Percentiles rank a stretch among this genome's conserved stretches.
phyloP scores from a whole-genome alignment of 2,329 filamentous ascomycete species.

The Metarhizium rileyi region DNA sequence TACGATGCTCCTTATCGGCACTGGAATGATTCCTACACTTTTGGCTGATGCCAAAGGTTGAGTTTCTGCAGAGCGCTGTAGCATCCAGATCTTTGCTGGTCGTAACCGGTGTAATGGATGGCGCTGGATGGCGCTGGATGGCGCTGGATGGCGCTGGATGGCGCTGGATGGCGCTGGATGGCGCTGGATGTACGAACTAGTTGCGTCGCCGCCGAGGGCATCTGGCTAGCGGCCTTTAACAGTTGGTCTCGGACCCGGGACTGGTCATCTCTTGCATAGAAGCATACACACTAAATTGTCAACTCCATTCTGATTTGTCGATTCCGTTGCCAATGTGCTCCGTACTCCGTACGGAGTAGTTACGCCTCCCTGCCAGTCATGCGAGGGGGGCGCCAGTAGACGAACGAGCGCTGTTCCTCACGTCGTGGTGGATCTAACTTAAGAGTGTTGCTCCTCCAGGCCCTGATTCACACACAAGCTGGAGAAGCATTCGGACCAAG shows the following conservation, averaged over 20 bases:
- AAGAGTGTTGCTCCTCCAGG: background rate
- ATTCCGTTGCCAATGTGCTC: background rate
- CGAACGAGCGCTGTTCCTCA: background rate
- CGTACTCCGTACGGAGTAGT: no score
- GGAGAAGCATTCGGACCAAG: no score
- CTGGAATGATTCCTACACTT: background rate
- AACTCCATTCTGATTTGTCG: background rate
- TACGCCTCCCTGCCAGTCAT: background rate
- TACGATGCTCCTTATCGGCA: background rate
- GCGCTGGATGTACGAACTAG: no score
- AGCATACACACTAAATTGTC: background rate
- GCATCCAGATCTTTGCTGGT: background rate
- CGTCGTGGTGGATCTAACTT: background rate
- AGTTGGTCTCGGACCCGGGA: background rate
- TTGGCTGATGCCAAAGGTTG: background rate
- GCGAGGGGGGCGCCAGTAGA: background rate
- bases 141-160: no score
- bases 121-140: no score
- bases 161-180: no score
- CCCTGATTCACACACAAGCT: no score
- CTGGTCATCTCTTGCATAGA: background rate
- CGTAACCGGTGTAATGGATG: background rate
- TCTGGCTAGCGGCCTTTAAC: background rate
- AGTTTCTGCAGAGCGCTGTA: background rate
- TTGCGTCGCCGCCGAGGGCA: background rate